These are phyloP conservation scores for Pistacia atlantica DNA, from an alignment of 345 rosid species.

Conservation along the genomic window DNA sequence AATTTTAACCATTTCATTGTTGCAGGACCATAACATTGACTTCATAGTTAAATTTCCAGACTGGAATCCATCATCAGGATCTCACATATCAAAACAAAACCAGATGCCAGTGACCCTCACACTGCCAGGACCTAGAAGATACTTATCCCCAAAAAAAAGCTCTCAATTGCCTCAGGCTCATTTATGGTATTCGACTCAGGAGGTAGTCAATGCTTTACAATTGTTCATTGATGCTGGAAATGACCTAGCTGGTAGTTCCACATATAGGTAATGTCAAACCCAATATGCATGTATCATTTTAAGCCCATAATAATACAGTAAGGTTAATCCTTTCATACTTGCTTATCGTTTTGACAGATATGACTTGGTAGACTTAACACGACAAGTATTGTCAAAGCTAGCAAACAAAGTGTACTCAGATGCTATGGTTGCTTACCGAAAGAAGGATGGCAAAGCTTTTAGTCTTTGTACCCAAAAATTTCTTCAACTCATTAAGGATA, in stretches of 20 bases:
- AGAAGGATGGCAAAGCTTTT: slow-evolving; percentile 53
- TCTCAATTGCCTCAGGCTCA: slow-evolving; percentile 69
- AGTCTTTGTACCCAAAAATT: slow-evolving; percentile 49
- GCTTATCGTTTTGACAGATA: slow-evolving; percentile 54
- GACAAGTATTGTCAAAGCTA: slow-evolving; percentile 90
- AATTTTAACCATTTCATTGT: slow-evolving; percentile 15
- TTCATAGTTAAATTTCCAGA: slow-evolving; percentile 90
- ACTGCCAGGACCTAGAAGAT: slow-evolving; percentile 49
- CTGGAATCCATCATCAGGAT: slow-evolving; percentile 70
- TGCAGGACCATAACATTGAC: slow-evolving; percentile 93
- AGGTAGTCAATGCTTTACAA: slow-evolving; percentile 59
- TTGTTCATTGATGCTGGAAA: slow-evolving; percentile 75
- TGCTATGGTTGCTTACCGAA: slow-evolving; percentile 58
- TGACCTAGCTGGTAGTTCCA: slow-evolving; percentile 59
- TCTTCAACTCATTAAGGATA: slow-evolving; percentile 70
- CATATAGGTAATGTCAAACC: slow-evolving; percentile 60
- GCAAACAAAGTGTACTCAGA: slow-evolving; percentile 79
- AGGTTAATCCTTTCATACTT: not conserved
- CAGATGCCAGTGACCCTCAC: slow-evolving; percentile 29
- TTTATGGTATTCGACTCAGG: slow-evolving; percentile 76
- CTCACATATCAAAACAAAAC: slow-evolving; percentile 31
- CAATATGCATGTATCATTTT: not conserved
- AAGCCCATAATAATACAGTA: not conserved
- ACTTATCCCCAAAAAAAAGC: slow-evolving; percentile 45
- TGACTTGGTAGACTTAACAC: slow-evolving; percentile 86